phyloP scores from a whole-genome alignment of 495 filamentous ascomycete species.

The Neurospora sp. region DNA sequence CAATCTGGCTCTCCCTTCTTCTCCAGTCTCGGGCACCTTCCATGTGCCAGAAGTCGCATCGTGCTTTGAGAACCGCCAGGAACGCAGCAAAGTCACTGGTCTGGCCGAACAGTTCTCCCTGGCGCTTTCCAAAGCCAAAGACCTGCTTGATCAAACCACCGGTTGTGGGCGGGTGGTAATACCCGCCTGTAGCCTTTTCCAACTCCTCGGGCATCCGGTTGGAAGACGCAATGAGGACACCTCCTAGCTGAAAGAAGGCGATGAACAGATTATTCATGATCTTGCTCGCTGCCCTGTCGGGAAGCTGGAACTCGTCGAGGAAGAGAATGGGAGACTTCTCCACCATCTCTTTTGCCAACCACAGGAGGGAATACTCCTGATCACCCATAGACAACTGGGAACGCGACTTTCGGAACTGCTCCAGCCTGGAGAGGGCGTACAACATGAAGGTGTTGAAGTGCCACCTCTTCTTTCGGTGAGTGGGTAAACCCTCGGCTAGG shows the following conservation, averaged over 20 bases:
- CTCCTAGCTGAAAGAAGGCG: conserved; percentile 63
- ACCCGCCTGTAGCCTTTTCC: conserved; percentile 53
- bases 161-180: conserved; percentile 41
- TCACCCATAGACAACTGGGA: conserved; percentile 13
- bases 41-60: conserved; percentile 67
- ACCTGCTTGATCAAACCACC: conserved; percentile 40
- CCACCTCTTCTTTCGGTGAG: conserved; percentile 54
- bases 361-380: conserved; percentile 48
- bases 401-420: conserved; percentile 40
- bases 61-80: conserved; percentile 53
- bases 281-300: conserved; percentile 57
- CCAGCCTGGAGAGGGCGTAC: conserved; percentile 52
- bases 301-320: conserved; percentile 65
- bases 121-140: conserved; percentile 22
- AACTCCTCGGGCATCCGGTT: conserved; percentile 69
- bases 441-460: conserved; percentile 74
- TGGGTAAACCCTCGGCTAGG: conserved; percentile 58
- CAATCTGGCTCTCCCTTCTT: conserved; percentile 32
- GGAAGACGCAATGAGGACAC: conserved; percentile 60
- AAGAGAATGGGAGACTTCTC: conserved; percentile 60
- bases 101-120: conserved; percentile 35
- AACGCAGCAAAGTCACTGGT: conserved; percentile 57
- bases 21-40: conserved; percentile 57
- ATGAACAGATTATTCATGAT: conserved; percentile 61
- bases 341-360: conserved; percentile 57